phyloP scores from a whole-genome alignment of 1,284 basidiomycete genomes.

The Puccinia triticina region DNA sequence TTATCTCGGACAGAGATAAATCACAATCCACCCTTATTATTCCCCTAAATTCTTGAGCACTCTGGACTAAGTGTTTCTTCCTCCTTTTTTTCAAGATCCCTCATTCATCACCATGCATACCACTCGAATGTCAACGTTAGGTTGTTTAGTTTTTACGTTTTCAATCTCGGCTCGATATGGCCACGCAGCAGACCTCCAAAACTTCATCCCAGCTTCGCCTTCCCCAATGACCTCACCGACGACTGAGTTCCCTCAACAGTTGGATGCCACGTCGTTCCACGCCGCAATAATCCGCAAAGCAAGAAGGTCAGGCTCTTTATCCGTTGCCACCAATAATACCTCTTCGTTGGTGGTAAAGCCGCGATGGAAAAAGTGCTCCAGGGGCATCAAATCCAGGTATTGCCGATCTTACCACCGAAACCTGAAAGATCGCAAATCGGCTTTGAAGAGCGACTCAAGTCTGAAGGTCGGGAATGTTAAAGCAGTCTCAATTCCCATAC shows the following conservation, averaged over 20 bases:
- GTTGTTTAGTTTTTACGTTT: background rate
- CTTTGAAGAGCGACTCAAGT: background rate
- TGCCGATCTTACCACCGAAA: conserved; percentile 18
- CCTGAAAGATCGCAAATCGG: background rate
- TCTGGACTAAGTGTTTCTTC: conserved; percentile 17
- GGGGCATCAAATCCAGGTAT: conserved; percentile 12
- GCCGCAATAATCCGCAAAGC: background rate
- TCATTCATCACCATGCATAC: conserved; percentile 1
- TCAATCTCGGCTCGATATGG: background rate
- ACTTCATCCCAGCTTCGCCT: too few relatives aligned
- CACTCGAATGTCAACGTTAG: background rate
- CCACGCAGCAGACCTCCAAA: conserved; percentile 3
- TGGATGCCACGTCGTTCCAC: background rate
- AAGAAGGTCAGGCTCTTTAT: background rate
- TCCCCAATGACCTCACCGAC: background rate
- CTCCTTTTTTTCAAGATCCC: background rate
- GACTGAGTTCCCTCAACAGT: background rate
- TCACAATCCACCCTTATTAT: background rate
- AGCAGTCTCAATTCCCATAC: background rate
- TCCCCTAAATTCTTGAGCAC: background rate
- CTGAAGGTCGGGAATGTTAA: background rate
- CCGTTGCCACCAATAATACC: background rate
- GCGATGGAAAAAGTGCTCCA: background rate
- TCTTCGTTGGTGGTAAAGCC: background rate
- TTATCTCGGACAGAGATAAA: background rate